Evolutionary conservation across 2,329 filamentous ascomycete species (phyloP).

Genomic region (Lanzia echinophila): DNA sequence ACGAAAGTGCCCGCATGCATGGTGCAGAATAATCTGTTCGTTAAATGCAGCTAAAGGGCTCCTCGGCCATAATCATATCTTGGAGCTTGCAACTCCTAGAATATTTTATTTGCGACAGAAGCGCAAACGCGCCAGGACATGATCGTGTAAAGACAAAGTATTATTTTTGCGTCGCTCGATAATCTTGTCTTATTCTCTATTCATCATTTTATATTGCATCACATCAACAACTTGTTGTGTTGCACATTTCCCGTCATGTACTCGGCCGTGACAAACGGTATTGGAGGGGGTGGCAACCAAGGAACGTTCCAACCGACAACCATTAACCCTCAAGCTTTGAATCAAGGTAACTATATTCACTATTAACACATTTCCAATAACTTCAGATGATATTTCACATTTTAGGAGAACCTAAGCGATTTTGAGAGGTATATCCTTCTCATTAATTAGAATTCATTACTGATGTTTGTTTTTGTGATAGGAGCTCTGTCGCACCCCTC

Average conservation of each 20-base stretch:
- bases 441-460: neutral
- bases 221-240: constrained; percentile 1
- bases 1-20: constrained; percentile 8
- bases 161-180: neutral
- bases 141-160: neutral
- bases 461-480: constrained; percentile 7
- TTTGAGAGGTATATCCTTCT: neutral
- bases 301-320: constrained; percentile 9
- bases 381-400: neutral
- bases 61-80: constrained; percentile 2
- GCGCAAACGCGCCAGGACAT: constrained; percentile 10
- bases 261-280: constrained; percentile 11
- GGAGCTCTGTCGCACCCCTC: constrained; percentile 27
- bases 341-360: constrained; percentile 4
- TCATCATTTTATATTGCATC: neutral
- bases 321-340: constrained; percentile 11
- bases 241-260: constrained; percentile 9
- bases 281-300: constrained; percentile 8
- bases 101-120: constrained; percentile 9
- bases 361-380: neutral
- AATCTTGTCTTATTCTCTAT: neutral
- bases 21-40: constrained; percentile 11
- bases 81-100: constrained; percentile 7
- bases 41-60: constrained; percentile 12
- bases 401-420: neutral